Base-by-base conservation (phyloP, 2,329 filamentous ascomycete species). In the Cladosporium oxysporum region DNA sequence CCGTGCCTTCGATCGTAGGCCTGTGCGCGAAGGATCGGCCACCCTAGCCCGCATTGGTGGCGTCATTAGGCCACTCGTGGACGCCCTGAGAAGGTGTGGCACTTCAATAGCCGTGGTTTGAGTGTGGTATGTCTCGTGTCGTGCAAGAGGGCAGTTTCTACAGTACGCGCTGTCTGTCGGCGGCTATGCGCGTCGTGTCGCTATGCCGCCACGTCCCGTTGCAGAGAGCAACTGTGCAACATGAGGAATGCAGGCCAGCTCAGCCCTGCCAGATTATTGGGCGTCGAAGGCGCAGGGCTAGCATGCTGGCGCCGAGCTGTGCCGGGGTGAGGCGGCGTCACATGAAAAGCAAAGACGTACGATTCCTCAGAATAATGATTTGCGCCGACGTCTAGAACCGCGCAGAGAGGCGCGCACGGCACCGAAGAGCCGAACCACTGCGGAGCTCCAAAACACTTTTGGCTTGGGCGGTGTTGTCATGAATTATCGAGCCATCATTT, bases 401-500 rank as follows among this genome's bases (percentile, higher is more conserved):
- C 52, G 52, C 5, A 29, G 29, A 29, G 29, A 55, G 31, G 52
- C 52, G n/a, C 50, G 50, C 18, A 31, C 52, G 52, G 52, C 52
- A 55, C 52, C 18, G 14, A 21, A 21, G 11, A 55, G 55, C 55
- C 55, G 55, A 58, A 58, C 31, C 31, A 58, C 31, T 23, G 33
- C 55, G 55, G 31, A 37, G 33, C 26, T 18, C 52, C 52, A 33
- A 55, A 47, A 18, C 52, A 21, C 16, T 33, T 47, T 55, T 29
- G 52, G 52, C 12, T 29, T 55, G 49, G 49, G 49, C 33, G 52
- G 52, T 55, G 52, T n/a, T 55, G 52, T 55, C 52, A 55, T 55
- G 31, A 29, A 29, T 33, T 21, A 31, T 31, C n/a, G 52, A 33
- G 28, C 52, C 31, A 33, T 58, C 31, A 33, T 58, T 58, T 35